These are phyloP conservation scores for Hypoxylon sp. DNA, from an alignment of 2,329 filamentous ascomycete species.

Conservation along the genomic window DNA sequence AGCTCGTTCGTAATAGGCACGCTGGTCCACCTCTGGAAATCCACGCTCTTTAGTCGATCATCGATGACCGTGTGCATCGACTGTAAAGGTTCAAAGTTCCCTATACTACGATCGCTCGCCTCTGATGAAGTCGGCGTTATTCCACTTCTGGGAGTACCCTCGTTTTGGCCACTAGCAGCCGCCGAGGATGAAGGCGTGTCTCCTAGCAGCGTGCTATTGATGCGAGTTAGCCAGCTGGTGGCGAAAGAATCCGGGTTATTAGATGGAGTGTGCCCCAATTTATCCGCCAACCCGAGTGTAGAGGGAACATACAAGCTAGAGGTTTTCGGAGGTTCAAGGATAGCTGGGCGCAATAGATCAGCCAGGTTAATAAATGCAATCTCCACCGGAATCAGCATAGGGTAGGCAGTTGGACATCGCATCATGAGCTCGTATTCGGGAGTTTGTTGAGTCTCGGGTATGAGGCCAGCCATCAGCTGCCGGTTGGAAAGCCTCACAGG, in stretches of 20 bases:
- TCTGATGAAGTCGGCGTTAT: constrained; percentile 10
- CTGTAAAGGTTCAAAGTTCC: constrained; percentile 29
- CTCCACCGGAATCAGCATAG: constrained; percentile 41
- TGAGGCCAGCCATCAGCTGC: constrained; percentile 40
- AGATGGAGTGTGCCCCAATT: not conserved
- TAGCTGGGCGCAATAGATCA: constrained; percentile 34
- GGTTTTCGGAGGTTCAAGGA: constrained; percentile 22
- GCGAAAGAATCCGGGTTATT: not conserved
- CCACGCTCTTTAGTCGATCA: constrained; percentile 30
- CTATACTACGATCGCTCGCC: constrained; percentile 6
- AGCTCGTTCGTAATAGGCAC: constrained; percentile 42
- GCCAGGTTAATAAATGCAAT: constrained; percentile 42
- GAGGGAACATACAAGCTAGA: constrained; percentile 25
- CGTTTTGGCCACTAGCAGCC: constrained; percentile 3
- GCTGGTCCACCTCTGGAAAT: constrained; percentile 41
- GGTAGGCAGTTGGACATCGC: constrained; percentile 40
- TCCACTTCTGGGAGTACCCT: constrained; percentile 11
- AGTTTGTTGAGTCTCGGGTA: constrained; percentile 40
- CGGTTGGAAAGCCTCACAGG: constrained; percentile 41
- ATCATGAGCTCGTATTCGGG: constrained; percentile 46
- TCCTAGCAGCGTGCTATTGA: constrained; percentile 18
- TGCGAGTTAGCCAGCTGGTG: constrained; percentile 17
- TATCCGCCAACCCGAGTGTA: not conserved
- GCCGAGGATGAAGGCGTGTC: constrained; percentile 27
- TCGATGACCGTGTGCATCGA: constrained; percentile 33